These are phyloP conservation scores for Russula olivacea DNA, from an alignment of 768 basidiomycete genomes.

Conservation along the genomic window DNA sequence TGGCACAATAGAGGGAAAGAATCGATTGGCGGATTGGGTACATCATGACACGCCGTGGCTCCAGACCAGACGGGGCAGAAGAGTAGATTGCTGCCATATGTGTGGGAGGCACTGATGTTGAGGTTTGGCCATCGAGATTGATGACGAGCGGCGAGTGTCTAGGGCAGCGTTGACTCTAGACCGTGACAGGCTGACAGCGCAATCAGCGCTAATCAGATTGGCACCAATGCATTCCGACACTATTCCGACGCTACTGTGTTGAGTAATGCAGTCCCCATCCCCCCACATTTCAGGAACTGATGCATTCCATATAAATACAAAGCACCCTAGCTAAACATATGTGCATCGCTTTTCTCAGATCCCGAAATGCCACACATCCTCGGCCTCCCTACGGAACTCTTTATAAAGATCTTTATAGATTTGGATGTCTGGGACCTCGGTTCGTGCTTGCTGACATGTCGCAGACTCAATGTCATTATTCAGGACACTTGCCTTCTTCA, in stretches of 20 bases:
- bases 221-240: no score
- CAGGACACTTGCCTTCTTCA: neutral
- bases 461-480: neutral
- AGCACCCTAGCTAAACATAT: neutral
- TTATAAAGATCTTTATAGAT: neutral
- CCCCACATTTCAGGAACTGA: no score
- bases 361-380: neutral
- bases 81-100: slow-evolving; percentile 25
- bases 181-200: no score
- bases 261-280: no score
- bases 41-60: slow-evolving; percentile 30
- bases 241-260: no score
- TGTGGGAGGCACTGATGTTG: slow-evolving; percentile 13
- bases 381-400: slow-evolving; percentile 6
- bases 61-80: slow-evolving; percentile 10
- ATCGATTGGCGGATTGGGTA: slow-evolving; percentile 67
- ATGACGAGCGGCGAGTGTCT: slow-evolving; percentile 16
- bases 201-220: no score
- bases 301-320: neutral
- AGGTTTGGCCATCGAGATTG: neutral
- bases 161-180: slow-evolving; percentile 14
- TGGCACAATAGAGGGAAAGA: slow-evolving; percentile 62
- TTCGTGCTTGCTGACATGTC: slow-evolving; percentile 5
- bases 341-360: neutral
- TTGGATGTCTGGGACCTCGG: neutral